Evolutionary conservation across 441 rosid species (phyloP).

Genomic region (Manihot esculenta): DNA sequence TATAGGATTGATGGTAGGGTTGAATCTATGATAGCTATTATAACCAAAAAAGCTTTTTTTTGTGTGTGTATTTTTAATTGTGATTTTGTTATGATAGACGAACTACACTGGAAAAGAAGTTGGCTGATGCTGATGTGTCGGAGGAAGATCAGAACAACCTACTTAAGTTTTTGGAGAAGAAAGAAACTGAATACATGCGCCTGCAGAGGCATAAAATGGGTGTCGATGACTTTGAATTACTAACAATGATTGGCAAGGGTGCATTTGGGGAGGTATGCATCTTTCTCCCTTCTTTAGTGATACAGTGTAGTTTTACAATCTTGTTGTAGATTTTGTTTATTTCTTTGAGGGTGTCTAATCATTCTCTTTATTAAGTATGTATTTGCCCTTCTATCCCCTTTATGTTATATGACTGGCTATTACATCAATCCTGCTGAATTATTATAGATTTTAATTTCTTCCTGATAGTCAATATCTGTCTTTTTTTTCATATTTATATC

Average conservation of each 20-base stretch:
- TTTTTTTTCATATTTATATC: not conserved
- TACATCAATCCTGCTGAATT: not conserved
- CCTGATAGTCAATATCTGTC: not conserved
- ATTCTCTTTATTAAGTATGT: not conserved
- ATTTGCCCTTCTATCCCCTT: not conserved
- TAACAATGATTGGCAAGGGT: conserved; percentile 95
- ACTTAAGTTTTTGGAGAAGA: conserved; percentile 82
- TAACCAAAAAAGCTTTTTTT: not conserved
- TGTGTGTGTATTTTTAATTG: not conserved
- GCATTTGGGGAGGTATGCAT: conserved; percentile 88
- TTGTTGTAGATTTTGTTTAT: not conserved
- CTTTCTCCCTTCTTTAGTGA: not conserved
- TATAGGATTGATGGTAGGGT: not conserved
- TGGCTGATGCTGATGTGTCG: conserved; percentile 86
- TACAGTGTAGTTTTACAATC: not conserved
- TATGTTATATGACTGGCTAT: not conserved
- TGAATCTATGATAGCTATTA: not conserved
- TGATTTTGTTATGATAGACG: conserved; percentile 43
- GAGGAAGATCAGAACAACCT: conserved; percentile 90
- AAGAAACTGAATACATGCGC: conserved; percentile 96
- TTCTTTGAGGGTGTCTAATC: not conserved
- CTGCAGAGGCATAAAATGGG: conserved; percentile 95
- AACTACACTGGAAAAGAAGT: conserved; percentile 65
- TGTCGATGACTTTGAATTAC: conserved; percentile 83
- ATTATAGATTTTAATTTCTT: not conserved